Percentiles rank a stretch among this genome's conserved stretches.
phyloP scores from a whole-genome alignment of 352 stramenopile species.

The Phytopythium kandeliae region DNA sequence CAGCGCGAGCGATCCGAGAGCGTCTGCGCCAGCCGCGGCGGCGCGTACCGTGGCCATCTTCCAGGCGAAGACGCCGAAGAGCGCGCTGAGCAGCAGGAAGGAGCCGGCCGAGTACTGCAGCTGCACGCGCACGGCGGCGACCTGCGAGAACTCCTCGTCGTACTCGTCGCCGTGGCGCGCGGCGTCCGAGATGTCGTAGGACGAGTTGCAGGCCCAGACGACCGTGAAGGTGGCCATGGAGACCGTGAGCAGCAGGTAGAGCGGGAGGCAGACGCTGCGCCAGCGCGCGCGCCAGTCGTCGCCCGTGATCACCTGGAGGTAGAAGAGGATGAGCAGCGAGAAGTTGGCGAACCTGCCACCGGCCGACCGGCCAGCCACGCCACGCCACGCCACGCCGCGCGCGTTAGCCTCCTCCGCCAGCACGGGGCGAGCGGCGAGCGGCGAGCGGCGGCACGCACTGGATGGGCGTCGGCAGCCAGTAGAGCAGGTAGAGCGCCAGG shows the following conservation, averaged over 20 bases:
- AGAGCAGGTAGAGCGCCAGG: slow-evolving; percentile 80
- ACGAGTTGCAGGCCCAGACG: slow-evolving; percentile 84
- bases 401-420: too few relatives aligned
- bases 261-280: slow-evolving; percentile 76
- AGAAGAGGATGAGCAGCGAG: slow-evolving; percentile 83
- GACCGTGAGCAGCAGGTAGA: slow-evolving; percentile 78
- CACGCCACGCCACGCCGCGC: background rate
- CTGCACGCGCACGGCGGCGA: slow-evolving; percentile 73
- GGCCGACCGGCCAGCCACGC: background rate
- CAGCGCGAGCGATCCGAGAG: background rate
- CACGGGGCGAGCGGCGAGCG: too few relatives aligned
- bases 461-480: slow-evolving; percentile 83
- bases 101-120: slow-evolving; percentile 78
- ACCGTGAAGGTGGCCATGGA: slow-evolving; percentile 82
- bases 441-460: slow-evolving; percentile 25
- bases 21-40: background rate
- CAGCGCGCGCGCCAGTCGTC: slow-evolving; percentile 64
- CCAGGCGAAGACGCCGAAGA: slow-evolving; percentile 85
- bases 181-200: slow-evolving; percentile 74
- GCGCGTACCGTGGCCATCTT: slow-evolving; percentile 67
- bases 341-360: slow-evolving; percentile 76
- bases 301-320: slow-evolving; percentile 84
- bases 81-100: slow-evolving; percentile 72
- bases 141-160: slow-evolving; percentile 78
- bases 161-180: slow-evolving; percentile 65